These are phyloP conservation scores for Meyerozyma carpophila DNA, from an alignment of 1,139 yeast genomes.

Conservation along the genomic window DNA sequence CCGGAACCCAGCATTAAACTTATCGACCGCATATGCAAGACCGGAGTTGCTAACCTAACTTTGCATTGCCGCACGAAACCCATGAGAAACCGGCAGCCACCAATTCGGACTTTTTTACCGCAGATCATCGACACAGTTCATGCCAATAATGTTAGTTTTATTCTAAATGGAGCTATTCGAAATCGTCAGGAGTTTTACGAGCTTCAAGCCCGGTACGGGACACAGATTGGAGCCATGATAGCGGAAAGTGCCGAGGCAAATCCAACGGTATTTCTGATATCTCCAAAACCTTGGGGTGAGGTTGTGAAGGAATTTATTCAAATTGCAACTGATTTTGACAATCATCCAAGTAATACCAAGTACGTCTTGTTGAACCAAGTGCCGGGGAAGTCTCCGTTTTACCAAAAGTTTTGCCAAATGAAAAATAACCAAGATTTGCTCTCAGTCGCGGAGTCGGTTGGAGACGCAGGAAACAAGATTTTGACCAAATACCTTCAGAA, in stretches of 20 bases:
- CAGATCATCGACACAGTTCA: constrained; percentile 60
- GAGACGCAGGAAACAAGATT: constrained; percentile 26
- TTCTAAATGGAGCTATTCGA: constrained; percentile 74
- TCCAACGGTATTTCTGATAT: constrained; percentile 61
- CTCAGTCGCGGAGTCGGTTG: constrained; percentile 19
- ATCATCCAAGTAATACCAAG: constrained; percentile 68
- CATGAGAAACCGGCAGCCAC: constrained; percentile 86
- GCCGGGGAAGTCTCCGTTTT: constrained; percentile 69
- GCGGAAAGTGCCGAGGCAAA: constrained; percentile 88
- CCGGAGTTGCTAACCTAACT: constrained; percentile 83
- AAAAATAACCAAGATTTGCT: constrained; percentile 51
- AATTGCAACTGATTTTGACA: constrained; percentile 49
- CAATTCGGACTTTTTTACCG: constrained; percentile 61
- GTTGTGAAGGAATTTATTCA: constrained; percentile 52
- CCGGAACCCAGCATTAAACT: constrained; percentile 54
- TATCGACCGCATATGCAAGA: constrained; percentile 58
- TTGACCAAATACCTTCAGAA: constrained; percentile 31
- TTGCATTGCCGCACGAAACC: constrained; percentile 85
- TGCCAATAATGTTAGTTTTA: constrained; percentile 60
- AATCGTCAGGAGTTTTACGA: constrained; percentile 50
- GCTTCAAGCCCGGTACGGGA: constrained; percentile 48
- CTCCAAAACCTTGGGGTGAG: constrained; percentile 50
- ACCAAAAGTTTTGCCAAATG: constrained; percentile 51
- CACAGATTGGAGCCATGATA: constrained; percentile 80
- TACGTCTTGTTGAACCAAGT: constrained; percentile 72